These are phyloP conservation scores for Aspergillus sp. DNA, from an alignment of 2,329 filamentous ascomycete genomes.

Conservation along the genomic window DNA sequence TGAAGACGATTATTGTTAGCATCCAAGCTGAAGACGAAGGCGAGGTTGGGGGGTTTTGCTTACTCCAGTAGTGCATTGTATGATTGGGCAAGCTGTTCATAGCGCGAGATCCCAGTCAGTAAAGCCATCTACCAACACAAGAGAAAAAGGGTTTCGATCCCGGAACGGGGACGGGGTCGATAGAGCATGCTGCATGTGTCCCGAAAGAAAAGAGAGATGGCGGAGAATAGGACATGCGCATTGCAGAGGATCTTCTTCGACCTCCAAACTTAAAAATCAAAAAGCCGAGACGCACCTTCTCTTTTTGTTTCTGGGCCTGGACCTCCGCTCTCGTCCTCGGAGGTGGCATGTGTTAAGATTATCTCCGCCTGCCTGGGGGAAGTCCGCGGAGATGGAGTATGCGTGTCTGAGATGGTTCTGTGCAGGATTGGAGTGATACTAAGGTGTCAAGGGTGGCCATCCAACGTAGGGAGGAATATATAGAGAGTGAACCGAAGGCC, in stretches of 20 bases:
- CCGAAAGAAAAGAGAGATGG: neutral
- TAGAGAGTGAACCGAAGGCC: neutral
- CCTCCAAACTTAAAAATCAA: neutral
- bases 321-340: slow-evolving; percentile 52
- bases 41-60: slow-evolving; percentile 37
- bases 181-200: neutral
- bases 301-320: slow-evolving; percentile 61
- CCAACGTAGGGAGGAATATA: slow-evolving; percentile 17
- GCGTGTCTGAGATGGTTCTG: slow-evolving; percentile 20
- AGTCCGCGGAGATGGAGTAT: slow-evolving; percentile 26
- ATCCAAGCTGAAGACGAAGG: neutral
- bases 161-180: neutral
- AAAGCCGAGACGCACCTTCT: slow-evolving; percentile 51
- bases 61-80: slow-evolving; percentile 96
- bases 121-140: neutral
- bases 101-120: slow-evolving; percentile 2
- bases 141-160: neutral
- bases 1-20: slow-evolving; percentile 10
- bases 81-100: slow-evolving; percentile 81
- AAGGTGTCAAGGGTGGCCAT: slow-evolving; percentile 22
- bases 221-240: neutral
- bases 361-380: slow-evolving; percentile 28
- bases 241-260: neutral
- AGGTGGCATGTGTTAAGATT: slow-evolving; percentile 47
- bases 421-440: slow-evolving; percentile 9